These are phyloP conservation scores for Fraxinus xanthoxyloides DNA, from an alignment of 305 asterid genomes.

Conservation along the genomic window DNA sequence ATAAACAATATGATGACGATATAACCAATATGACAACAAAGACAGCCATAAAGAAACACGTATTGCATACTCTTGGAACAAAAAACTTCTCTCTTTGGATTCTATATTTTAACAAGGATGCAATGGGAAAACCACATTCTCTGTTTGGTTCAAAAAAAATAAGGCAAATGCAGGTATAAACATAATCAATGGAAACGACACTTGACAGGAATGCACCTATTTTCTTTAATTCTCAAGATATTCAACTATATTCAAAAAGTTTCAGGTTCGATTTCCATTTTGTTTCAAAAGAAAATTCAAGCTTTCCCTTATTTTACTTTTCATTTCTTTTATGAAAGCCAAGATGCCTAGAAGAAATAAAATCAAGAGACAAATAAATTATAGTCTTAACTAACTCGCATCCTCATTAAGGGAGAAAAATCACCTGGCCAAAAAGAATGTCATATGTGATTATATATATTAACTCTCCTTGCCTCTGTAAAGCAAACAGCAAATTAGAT, in stretches of 20 bases:
- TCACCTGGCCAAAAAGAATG: slow-evolving; percentile 84
- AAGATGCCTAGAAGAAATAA: not conserved
- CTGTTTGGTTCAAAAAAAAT: not conserved
- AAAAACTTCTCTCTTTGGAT: not conserved
- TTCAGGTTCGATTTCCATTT: not conserved
- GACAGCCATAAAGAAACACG: slow-evolving; percentile 7
- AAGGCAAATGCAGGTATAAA: not conserved
- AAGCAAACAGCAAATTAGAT: slow-evolving; percentile 21
- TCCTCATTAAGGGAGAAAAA: not conserved
- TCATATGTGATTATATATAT: slow-evolving; percentile 72
- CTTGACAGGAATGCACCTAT: not conserved
- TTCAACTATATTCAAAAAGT: not conserved
- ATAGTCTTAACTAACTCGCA: not conserved
- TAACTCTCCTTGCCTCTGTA: slow-evolving; percentile 79
- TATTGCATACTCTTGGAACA: not conserved
- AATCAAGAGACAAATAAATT: not conserved
- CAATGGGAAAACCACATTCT: not conserved
- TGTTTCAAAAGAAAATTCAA: not conserved
- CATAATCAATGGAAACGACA: not conserved
- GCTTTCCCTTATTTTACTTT: not conserved
- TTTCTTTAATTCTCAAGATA: not conserved
- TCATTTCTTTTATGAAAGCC: not conserved
- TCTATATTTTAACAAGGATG: not conserved
- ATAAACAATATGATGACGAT: slow-evolving; percentile 1
- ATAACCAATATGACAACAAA: slow-evolving; percentile 6